phyloP scores from a whole-genome alignment of 306 rosid species.

The Sicyos baderoa region DNA sequence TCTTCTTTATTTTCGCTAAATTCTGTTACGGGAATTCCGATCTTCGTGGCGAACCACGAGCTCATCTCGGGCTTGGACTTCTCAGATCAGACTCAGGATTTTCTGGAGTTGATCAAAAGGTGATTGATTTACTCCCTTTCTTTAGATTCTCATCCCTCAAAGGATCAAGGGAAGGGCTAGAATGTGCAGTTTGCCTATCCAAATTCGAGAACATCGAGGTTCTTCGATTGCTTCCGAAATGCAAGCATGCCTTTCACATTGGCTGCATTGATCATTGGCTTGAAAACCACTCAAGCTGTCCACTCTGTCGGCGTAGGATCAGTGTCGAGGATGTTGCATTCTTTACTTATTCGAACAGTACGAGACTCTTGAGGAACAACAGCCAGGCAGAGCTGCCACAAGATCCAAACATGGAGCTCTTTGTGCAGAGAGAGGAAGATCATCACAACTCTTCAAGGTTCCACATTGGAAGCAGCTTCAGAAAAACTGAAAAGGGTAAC shows the following conservation, averaged over 20 bases:
- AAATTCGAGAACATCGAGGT: conserved; percentile 44
- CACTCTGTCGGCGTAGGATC: conserved; percentile 64
- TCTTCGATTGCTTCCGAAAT: conserved; percentile 71
- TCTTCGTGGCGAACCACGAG: conserved; percentile 7
- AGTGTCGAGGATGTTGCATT: conserved; percentile 48
- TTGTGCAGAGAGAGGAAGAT: conserved; percentile 76
- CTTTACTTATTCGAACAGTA: conserved; percentile 52
- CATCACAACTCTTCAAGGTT: conserved; percentile 49
- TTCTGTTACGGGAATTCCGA: conserved; percentile 32
- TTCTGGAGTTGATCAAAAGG: conserved; percentile 75
- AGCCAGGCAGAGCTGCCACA: conserved; percentile 35
- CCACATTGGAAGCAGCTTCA: conserved; percentile 70
- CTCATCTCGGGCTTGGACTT: conserved; percentile 14
- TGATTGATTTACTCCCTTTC: conserved; percentile 84
- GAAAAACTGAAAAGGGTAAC: neutral
- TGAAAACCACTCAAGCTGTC: conserved; percentile 79
- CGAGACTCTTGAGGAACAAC: conserved; percentile 38
- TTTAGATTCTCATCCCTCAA: conserved; percentile 70
- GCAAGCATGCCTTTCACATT: conserved; percentile 85
- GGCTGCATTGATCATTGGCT: conserved; percentile 86
- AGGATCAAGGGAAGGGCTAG: conserved; percentile 80
- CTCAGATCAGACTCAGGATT: conserved; percentile 51
- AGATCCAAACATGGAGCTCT: conserved; percentile 65
- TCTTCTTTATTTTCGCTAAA: conserved; percentile 51
- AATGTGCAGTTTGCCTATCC: conserved; percentile 80